Conservation (phyloP, 305 asterid genomes). For the Fraxinus albicans region DNA sequence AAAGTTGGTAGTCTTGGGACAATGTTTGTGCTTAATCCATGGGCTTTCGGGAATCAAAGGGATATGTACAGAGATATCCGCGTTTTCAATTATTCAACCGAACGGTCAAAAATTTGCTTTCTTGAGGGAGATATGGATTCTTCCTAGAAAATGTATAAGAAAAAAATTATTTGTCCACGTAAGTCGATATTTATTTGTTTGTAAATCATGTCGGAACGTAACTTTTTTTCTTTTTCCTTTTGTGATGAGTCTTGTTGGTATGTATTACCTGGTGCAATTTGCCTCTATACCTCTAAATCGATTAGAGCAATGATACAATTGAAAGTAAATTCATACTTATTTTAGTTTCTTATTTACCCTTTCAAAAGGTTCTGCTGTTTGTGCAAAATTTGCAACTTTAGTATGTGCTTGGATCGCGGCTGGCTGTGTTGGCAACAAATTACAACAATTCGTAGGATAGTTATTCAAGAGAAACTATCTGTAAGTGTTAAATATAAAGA, state of each 20-base stretch:
- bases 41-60: neutral
- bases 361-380: no score
- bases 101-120: neutral
- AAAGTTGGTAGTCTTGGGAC: conserved; percentile 20
- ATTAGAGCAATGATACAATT: neutral
- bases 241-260: neutral
- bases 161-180: neutral
- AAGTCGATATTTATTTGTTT: neutral
- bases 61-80: neutral
- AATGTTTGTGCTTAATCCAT: neutral
- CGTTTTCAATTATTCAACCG: neutral
- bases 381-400: no score
- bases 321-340: neutral
- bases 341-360: neutral
- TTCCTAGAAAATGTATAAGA: neutral
- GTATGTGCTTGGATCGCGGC: neutral
- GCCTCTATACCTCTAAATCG: neutral
- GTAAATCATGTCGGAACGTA: neutral
- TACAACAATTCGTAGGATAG: neutral
- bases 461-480: no score
- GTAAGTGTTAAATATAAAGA: no score
- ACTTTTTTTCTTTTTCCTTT: neutral
- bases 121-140: neutral
- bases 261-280: neutral
- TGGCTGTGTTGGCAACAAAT: neutral